Evolutionary conservation across 805 yeast genomes (phyloP).

Genomic region (Teunomyces cretensis): DNA sequence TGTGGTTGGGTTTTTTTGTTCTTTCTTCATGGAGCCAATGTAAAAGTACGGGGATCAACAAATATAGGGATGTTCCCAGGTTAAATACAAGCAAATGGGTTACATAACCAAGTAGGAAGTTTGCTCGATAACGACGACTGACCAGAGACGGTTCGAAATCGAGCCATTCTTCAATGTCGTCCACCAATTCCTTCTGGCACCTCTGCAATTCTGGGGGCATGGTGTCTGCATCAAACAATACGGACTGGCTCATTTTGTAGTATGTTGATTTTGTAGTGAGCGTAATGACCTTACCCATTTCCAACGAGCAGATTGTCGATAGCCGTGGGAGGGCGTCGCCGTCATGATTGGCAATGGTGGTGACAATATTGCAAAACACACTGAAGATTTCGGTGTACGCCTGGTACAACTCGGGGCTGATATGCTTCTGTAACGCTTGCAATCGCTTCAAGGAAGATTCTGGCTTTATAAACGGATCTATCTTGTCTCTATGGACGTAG

Average conservation of each 20-base stretch:
- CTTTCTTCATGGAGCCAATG: slow-evolving; percentile 38
- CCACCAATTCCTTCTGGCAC: slow-evolving; percentile 23
- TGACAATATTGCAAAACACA: slow-evolving; percentile 27
- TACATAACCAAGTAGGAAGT: slow-evolving; percentile 34
- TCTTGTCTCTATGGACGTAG: neutral
- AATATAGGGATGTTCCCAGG: slow-evolving; percentile 30
- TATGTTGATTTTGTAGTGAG: slow-evolving; percentile 34
- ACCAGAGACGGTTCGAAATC: slow-evolving; percentile 29
- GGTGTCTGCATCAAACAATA: slow-evolving; percentile 23
- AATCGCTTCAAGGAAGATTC: slow-evolving; percentile 23
- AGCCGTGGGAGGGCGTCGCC: slow-evolving; percentile 11
- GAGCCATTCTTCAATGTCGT: slow-evolving; percentile 40
- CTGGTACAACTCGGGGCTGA: slow-evolving; percentile 26
- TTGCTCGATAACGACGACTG: slow-evolving; percentile 18
- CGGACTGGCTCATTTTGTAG: slow-evolving; percentile 28
- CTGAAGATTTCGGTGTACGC: slow-evolving; percentile 31
- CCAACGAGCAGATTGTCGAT: slow-evolving; percentile 23
- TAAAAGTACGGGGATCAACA: slow-evolving; percentile 33
- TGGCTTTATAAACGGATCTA: slow-evolving; percentile 12
- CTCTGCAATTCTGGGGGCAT: slow-evolving; percentile 23
- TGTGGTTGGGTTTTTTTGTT: neutral
- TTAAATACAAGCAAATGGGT: slow-evolving; percentile 34
- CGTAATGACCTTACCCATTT: slow-evolving; percentile 35
- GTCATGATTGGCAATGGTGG: slow-evolving; percentile 8
- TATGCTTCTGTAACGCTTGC: slow-evolving; percentile 20